A percentile compares a stretch with the other conserved stretches of the same genome.
Conservation (phyloP, 2,329 filamentous ascomycete species). For the Fusarium napiforme region DNA sequence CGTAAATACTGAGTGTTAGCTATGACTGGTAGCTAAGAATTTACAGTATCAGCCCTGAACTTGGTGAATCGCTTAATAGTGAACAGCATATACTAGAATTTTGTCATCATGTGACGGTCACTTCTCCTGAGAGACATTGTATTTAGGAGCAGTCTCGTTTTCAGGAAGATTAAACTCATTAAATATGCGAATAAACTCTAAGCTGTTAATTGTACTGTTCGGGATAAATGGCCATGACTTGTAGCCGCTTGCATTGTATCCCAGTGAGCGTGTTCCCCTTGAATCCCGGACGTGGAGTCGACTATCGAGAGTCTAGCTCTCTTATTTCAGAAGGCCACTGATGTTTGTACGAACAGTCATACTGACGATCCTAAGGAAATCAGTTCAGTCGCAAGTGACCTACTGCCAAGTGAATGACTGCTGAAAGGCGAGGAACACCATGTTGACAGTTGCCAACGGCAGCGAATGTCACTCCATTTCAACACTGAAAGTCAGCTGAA, state of each 20-base stretch:
- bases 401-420: background rate
- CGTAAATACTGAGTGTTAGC: background rate
- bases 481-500: background rate
- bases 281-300: background rate
- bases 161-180: accelerated
- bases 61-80: background rate
- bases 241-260: background rate
- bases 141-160: background rate
- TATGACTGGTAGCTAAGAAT: background rate
- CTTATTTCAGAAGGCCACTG: background rate
- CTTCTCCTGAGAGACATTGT: background rate
- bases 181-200: background rate
- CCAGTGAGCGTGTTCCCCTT: background rate
- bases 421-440: background rate
- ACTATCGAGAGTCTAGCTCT: background rate
- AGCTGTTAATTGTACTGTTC: background rate
- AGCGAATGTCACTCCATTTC: background rate
- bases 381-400: background rate
- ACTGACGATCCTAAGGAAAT: background rate
- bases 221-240: background rate
- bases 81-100: background rate
- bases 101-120: background rate
- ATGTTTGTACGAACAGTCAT: accelerated
- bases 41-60: background rate
- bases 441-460: background rate